Percentiles rank a stretch among this genome's conserved stretches.
These are phyloP conservation scores for Stephania japonica DNA, from an alignment of 164 flowering plant species.

Conservation along the genomic window DNA sequence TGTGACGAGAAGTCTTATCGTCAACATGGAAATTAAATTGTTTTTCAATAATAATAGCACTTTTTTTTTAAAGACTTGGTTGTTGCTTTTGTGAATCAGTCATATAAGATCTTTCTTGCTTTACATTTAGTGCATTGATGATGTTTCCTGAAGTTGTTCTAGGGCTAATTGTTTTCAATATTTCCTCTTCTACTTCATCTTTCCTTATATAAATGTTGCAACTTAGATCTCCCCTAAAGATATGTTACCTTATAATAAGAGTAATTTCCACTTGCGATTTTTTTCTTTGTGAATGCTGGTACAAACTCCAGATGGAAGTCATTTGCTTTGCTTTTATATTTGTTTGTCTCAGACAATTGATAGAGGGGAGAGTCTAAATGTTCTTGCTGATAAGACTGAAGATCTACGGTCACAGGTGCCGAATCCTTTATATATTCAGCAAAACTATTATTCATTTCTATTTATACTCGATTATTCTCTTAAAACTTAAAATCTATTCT, in stretches of 20 bases:
- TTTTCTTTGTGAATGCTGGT: background rate
- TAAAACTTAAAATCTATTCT: slow-evolving; percentile 7
- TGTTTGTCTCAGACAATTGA: slow-evolving; percentile 49
- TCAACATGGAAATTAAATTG: background rate
- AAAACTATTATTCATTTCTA: background rate
- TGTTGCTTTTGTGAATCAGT: background rate
- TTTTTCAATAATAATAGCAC: background rate
- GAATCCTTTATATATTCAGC: slow-evolving; percentile 6
- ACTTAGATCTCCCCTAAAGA: background rate
- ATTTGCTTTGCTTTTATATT: background rate
- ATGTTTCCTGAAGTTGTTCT: background rate
- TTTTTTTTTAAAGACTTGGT: background rate
- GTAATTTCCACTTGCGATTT: background rate
- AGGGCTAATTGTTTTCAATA: background rate
- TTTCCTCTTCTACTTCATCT: background rate
- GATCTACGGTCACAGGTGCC: slow-evolving; percentile 53
- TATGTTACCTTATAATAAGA: background rate
- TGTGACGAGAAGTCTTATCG: background rate
- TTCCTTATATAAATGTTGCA: background rate
- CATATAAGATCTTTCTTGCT: background rate
- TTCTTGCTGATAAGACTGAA: slow-evolving; percentile 67
- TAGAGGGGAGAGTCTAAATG: slow-evolving; percentile 63
- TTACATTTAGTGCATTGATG: background rate
- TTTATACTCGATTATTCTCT: background rate
- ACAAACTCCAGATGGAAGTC: background rate